A percentile compares a stretch with the other conserved stretches of the same genome.
These are phyloP conservation scores for Exserohilum rostratum DNA, from an alignment of 2,329 filamentous ascomycete genomes.

Conservation along the genomic window DNA sequence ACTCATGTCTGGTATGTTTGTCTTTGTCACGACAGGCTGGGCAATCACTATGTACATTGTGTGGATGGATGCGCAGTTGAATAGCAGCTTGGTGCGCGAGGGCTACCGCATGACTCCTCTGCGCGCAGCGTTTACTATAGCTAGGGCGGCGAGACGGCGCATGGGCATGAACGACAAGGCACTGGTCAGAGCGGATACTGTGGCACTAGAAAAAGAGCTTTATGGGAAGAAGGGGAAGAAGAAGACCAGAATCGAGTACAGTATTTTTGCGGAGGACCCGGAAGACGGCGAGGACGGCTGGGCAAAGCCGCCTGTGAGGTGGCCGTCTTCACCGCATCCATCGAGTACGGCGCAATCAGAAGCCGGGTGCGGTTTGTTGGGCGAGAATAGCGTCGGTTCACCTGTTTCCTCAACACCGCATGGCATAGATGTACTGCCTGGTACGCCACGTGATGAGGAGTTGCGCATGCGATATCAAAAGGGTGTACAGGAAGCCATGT, in stretches of 20 bases:
- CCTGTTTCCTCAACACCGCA: too few relatives aligned
- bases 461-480: not conserved
- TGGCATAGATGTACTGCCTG: not conserved
- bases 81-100: slow-evolving; percentile 28
- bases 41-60: slow-evolving; percentile 41
- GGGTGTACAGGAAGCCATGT: not conserved
- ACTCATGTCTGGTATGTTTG: slow-evolving; percentile 38
- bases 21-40: slow-evolving; percentile 43
- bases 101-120: slow-evolving; percentile 43
- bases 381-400: not conserved
- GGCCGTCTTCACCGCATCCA: too few relatives aligned
- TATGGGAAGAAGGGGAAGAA: slow-evolving; percentile 17
- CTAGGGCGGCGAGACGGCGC: slow-evolving; percentile 28
- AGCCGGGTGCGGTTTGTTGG: not conserved
- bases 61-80: slow-evolving; percentile 44
- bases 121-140: slow-evolving; percentile 38
- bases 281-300: slow-evolving; percentile 6
- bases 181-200: slow-evolving; percentile 24
- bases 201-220: slow-evolving; percentile 26
- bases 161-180: slow-evolving; percentile 27
- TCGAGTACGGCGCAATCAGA: too few relatives aligned
- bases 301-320: not conserved
- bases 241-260: slow-evolving; percentile 22
- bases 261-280: slow-evolving; percentile 12
- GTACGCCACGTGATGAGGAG: not conserved